Evolutionary conservation across 148 eudicot genomes (phyloP).

Genomic region (Gaultheria prostrata): DNA sequence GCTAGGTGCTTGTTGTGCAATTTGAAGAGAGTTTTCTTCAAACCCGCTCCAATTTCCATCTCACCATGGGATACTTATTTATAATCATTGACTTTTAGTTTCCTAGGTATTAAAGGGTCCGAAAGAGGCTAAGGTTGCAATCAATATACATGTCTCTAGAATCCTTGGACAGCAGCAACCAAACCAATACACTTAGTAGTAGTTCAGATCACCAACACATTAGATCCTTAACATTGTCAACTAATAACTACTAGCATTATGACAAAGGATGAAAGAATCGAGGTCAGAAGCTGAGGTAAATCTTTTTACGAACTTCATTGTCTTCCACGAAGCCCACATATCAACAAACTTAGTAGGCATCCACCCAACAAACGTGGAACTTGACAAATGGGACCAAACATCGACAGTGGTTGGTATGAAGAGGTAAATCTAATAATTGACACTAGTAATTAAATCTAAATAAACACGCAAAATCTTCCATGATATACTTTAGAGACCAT

Average conservation of each 20-base stretch:
- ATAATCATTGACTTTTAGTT: background rate
- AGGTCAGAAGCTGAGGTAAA: background rate
- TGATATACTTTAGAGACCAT: background rate
- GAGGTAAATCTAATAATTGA: background rate
- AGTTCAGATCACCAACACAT: background rate
- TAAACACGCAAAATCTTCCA: background rate
- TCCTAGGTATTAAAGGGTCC: background rate
- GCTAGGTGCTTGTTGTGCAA: background rate
- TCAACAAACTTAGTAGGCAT: slow-evolving; percentile 2
- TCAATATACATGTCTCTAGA: background rate
- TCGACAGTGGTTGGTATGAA: background rate
- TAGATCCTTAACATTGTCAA: background rate
- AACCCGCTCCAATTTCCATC: background rate
- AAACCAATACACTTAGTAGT: background rate
- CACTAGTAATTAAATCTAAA: background rate
- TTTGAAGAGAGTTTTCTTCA: background rate
- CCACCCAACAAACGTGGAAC: background rate
- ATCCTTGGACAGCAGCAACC: background rate
- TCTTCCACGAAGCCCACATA: background rate
- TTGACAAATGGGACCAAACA: background rate
- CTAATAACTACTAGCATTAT: background rate
- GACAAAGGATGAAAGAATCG: background rate
- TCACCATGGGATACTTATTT: background rate
- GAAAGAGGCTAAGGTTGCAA: background rate
- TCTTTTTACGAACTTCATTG: background rate